Evolutionary conservation across 2,329 filamentous ascomycete species (phyloP).

Genomic region (Emericellopsis atlantica): DNA sequence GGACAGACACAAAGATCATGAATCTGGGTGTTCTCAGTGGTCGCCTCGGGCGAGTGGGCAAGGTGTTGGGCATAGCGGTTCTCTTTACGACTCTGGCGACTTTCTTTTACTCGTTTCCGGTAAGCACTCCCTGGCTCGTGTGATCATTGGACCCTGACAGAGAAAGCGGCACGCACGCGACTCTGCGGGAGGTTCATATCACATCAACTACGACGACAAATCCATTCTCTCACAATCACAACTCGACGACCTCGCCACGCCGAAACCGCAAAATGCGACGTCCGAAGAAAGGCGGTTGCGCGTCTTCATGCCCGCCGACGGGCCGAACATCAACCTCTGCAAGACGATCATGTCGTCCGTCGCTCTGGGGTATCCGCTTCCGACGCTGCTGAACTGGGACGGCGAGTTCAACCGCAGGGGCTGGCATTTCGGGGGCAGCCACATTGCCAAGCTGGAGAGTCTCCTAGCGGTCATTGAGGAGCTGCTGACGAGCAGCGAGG

Average conservation of each 20-base stretch:
- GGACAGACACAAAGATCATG: too few species aligned
- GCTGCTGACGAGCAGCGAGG: slow-evolving; percentile 9
- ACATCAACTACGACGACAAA: neutral
- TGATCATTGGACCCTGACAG: too few species aligned
- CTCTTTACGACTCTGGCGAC: too few species aligned
- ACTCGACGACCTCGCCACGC: neutral
- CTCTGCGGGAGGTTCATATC: too few species aligned
- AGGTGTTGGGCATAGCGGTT: too few species aligned
- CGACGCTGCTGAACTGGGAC: slow-evolving; percentile 22
- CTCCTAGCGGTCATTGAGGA: slow-evolving; percentile 16
- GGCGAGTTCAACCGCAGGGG: slow-evolving; percentile 21
- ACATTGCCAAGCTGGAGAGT: slow-evolving; percentile 23
- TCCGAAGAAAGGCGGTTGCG: slow-evolving; percentile 13
- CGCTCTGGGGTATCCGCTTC: slow-evolving; percentile 22
- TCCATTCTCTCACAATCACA: neutral
- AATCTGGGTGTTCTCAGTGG: too few species aligned
- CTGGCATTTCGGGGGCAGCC: slow-evolving; percentile 24
- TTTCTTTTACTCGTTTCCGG: too few species aligned
- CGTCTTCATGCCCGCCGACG: slow-evolving; percentile 25
- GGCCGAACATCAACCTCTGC: slow-evolving; percentile 22
- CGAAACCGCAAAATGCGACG: neutral
- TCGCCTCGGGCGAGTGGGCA: too few species aligned
- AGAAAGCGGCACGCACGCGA: too few species aligned
- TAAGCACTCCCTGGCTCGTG: too few species aligned
- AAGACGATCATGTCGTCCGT: slow-evolving; percentile 24